These are phyloP conservation scores for Thermothielavioides terrestris DNA, from an alignment of 495 filamentous ascomycete species.

Conservation along the genomic window DNA sequence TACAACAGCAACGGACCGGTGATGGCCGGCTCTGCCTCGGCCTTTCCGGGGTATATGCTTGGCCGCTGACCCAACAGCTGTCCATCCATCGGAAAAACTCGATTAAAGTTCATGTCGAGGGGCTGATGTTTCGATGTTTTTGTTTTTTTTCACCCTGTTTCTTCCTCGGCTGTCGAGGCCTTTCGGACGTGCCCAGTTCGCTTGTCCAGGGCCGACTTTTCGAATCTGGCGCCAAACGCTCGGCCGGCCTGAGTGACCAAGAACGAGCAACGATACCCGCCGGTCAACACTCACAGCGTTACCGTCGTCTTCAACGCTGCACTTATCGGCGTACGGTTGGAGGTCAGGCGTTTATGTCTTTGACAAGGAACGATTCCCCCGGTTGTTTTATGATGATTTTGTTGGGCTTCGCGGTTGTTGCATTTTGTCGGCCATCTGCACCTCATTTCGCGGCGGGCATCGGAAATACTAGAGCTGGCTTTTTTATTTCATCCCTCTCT, in stretches of 20 bases:
- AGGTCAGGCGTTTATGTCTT: conserved; percentile 10
- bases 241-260: neutral
- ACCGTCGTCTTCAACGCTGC: conserved; percentile 10
- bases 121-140: conserved; percentile 1
- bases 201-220: neutral
- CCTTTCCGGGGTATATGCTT: conserved; percentile 26
- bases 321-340: conserved; percentile 17
- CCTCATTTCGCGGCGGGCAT: conserved; percentile 4
- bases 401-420: conserved; percentile 1
- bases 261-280: neutral
- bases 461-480: conserved; percentile 14
- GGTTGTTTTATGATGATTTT: neutral
- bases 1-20: conserved; percentile 15
- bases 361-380: conserved; percentile 15
- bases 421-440: conserved; percentile 5
- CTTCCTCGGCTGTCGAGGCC: too few species aligned
- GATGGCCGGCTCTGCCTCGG: conserved; percentile 14
- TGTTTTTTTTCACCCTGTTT: neutral
- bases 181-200: too few species aligned
- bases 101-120: neutral
- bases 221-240: neutral
- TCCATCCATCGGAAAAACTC: neutral
- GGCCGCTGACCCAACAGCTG: conserved; percentile 20
- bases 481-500: conserved; percentile 6
- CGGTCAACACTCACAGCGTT: conserved; percentile 4